Conservation (phyloP, 2,329 filamentous ascomycete species). For the Botrytis elliptica region DNA sequence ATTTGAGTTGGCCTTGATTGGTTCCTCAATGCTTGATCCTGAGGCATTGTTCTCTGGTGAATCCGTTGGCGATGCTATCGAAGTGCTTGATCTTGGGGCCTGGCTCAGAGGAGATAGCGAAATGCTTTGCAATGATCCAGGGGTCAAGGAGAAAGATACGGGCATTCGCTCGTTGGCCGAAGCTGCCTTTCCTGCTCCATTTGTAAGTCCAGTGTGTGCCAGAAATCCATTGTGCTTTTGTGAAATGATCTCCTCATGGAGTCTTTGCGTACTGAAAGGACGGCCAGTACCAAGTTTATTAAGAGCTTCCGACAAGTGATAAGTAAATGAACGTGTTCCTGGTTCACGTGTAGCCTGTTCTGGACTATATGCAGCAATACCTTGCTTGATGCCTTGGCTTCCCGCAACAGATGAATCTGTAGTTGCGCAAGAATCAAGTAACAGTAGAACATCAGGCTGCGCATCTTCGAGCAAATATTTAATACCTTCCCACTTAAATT, state of each 20-base stretch:
- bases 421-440: slow-evolving; percentile 62
- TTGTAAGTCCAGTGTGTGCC: slow-evolving; percentile 47
- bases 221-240: slow-evolving; percentile 43
- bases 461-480: slow-evolving; percentile 62
- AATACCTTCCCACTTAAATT: slow-evolving; percentile 63
- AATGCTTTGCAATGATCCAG: slow-evolving; percentile 53
- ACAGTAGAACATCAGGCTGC: slow-evolving; percentile 60
- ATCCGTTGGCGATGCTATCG: slow-evolving; percentile 33
- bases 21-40: slow-evolving; percentile 27
- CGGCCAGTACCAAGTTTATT: slow-evolving; percentile 51
- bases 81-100: slow-evolving; percentile 38
- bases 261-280: slow-evolving; percentile 55
- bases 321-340: slow-evolving; percentile 56
- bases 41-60: slow-evolving; percentile 34
- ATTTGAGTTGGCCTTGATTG: slow-evolving; percentile 34
- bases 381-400: slow-evolving; percentile 59
- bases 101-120: slow-evolving; percentile 46
- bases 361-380: slow-evolving; percentile 57
- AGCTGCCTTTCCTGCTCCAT: slow-evolving; percentile 44
- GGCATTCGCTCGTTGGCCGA: slow-evolving; percentile 44
- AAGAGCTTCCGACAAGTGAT: slow-evolving; percentile 55
- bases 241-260: slow-evolving; percentile 54
- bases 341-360: slow-evolving; percentile 50
- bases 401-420: slow-evolving; percentile 51
- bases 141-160: slow-evolving; percentile 55